These are phyloP conservation scores for Podospora appendiculata DNA, from an alignment of 495 filamentous ascomycete genomes.

Conservation along the genomic window DNA sequence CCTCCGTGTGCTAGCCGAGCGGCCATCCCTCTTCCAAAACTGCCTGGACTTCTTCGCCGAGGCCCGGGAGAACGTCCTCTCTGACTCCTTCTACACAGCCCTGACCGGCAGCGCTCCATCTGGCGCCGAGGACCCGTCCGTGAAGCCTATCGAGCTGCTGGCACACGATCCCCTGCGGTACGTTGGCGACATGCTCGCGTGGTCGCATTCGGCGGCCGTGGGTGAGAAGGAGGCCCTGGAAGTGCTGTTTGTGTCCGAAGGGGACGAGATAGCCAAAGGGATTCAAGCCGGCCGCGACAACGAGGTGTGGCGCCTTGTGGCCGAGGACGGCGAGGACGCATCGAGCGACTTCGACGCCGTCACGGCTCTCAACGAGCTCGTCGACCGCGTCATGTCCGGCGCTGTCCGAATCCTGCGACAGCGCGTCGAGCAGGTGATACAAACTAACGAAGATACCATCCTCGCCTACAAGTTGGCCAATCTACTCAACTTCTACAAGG, in stretches of 20 bases:
- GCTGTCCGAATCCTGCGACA: slow-evolving; percentile 72
- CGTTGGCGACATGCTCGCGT: slow-evolving; percentile 95
- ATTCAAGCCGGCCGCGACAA: slow-evolving; percentile 80
- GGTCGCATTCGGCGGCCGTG: slow-evolving; percentile 89
- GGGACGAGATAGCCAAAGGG: slow-evolving; percentile 80
- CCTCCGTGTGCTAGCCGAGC: slow-evolving; percentile 79
- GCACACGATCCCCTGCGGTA: slow-evolving; percentile 91
- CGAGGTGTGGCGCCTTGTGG: slow-evolving; percentile 69
- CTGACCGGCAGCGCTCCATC: slow-evolving; percentile 61
- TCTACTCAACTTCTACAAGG: slow-evolving; percentile 78
- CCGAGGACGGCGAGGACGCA: slow-evolving; percentile 48
- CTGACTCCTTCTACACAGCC: slow-evolving; percentile 85
- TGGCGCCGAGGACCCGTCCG: slow-evolving; percentile 38
- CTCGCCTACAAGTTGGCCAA: slow-evolving; percentile 86
- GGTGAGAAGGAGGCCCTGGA: slow-evolving; percentile 91
- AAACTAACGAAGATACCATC: slow-evolving; percentile 84
- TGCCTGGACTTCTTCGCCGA: slow-evolving; percentile 93
- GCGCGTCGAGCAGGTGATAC: slow-evolving; percentile 82
- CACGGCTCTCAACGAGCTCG: slow-evolving; percentile 77
- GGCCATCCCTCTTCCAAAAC: slow-evolving; percentile 83
- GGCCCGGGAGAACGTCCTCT: slow-evolving; percentile 77
- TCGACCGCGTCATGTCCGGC: slow-evolving; percentile 76
- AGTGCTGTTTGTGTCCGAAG: slow-evolving; percentile 81
- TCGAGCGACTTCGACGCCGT: slow-evolving; percentile 63
- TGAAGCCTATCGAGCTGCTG: slow-evolving; percentile 90